Base-by-base conservation (phyloP, 164 flowering plant species). In the Chimonanthus praecox region DNA sequence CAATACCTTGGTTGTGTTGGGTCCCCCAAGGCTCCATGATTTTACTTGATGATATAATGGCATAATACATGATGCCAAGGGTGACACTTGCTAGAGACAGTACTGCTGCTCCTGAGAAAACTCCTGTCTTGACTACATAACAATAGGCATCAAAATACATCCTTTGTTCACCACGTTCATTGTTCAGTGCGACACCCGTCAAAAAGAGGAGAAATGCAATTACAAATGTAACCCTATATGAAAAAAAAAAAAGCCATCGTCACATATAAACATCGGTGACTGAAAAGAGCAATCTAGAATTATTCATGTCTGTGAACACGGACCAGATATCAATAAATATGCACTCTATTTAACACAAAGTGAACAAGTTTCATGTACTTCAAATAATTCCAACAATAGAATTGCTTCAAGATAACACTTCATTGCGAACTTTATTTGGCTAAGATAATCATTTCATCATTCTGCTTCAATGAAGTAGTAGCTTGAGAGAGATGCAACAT, bases 111-210 rank as follows among this genome's bases (percentile, higher is more conserved):
- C 88, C 88, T 7, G 97, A 88, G 82, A 94, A 90, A 47, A 92
- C 94, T 43, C 98, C 98, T 13, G 95, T 87, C 77, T 90, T 94
- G 45, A 94, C 92, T 67, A 92, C 94, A 63, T 90, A 94, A 80
- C 98, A 94, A 75, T 83, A 88, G 80, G 70, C 80, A 71, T 88
- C 84, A 47, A 87, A 82, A 75, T 89, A 89, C 76, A 18, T 62
- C 21, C 78, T 83, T 66, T 87, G 92, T 67, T 79, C 81, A 3
- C 85, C 90, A 60, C 84, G 95, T 73, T 87, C 80, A 74, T 88
- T 90, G 72, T 94, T 94, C 50, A 94, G 84, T 15, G 92, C 91
- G 65, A 97, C 91, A 3, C 98, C 98, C 1, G 94, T 87, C 7
- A 94, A 83, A 75, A 94, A 71, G 77, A 94, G 81, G 49, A 94